A percentile compares a stretch with the other conserved stretches of the same genome.
Evolutionary conservation across 345 rosid genomes (phyloP).

Genomic region (Pugionium cornutum): DNA sequence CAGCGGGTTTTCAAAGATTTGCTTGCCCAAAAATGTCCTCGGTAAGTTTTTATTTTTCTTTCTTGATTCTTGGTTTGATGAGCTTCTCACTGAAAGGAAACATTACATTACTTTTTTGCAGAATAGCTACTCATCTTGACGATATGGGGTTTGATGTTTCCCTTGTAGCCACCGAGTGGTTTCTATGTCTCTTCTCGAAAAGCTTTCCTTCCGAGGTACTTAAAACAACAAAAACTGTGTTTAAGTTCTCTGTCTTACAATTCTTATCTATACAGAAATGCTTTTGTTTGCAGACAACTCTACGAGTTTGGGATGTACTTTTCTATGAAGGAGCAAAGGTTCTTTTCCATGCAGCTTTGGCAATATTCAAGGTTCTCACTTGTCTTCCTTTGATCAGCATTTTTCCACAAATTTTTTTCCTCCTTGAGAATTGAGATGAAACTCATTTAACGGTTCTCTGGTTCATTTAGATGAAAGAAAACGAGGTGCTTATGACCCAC

Average conservation of each 20-base stretch:
- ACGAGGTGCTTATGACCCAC: conserved; percentile 77
- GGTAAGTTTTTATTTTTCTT: conserved; percentile 44
- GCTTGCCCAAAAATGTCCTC: conserved; percentile 79
- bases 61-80: conserved; percentile 3
- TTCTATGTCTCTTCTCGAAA: conserved; percentile 96
- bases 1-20: conserved; percentile 97
- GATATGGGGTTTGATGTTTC: conserved; percentile 91
- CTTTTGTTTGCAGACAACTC: conserved; percentile 67
- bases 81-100: conserved; percentile 1
- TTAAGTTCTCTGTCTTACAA: not conserved
- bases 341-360: conserved; percentile 96
- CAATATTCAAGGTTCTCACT: conserved; percentile 80
- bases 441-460: conserved; percentile 13
- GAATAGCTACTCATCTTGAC: conserved; percentile 91
- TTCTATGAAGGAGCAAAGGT: conserved; percentile 98
- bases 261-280: not conserved
- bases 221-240: not conserved
- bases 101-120: conserved; percentile 35
- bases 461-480: conserved; percentile 78
- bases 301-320: conserved; percentile 98
- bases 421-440: not conserved
- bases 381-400: conserved; percentile 14
- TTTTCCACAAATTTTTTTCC: not conserved
- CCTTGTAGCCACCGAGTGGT: conserved; percentile 99
- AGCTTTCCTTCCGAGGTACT: conserved; percentile 98